Evolutionary conservation across 768 basidiomycete genomes (phyloP).

Genomic region (Lactarius quietus): DNA sequence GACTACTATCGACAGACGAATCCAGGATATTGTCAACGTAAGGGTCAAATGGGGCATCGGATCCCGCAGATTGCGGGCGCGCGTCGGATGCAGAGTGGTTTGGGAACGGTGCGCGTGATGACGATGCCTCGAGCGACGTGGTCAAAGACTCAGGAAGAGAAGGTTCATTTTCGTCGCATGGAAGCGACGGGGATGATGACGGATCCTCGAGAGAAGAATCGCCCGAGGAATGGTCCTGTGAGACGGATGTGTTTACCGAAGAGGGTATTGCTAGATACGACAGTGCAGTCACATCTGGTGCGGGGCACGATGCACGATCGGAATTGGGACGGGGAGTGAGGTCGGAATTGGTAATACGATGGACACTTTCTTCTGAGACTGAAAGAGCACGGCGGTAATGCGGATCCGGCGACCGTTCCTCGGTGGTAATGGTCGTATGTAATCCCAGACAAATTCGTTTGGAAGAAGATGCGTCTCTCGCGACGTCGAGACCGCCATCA

Average conservation of each 20-base stretch:
- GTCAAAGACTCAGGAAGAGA: neutral
- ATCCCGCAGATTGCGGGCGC: neutral
- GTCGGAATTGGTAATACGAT: neutral
- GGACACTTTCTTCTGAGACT: neutral
- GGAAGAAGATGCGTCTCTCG: neutral
- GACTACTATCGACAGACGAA: slow-evolving; percentile 8
- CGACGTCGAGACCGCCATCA: neutral
- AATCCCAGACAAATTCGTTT: slow-evolving; percentile 1
- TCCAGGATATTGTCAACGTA: slow-evolving; percentile 3
- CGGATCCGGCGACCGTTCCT: neutral
- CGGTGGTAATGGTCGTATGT: neutral
- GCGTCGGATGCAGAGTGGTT: neutral
- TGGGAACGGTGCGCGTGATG: neutral
- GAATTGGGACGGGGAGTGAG: neutral
- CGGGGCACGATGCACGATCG: neutral
- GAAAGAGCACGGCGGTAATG: neutral
- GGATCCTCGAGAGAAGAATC: neutral
- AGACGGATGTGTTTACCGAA: neutral
- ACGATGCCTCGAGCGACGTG: neutral
- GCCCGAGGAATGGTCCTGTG: neutral
- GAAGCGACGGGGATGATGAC: neutral
- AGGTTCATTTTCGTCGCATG: neutral
- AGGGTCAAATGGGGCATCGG: neutral
- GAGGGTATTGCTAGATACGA: neutral
- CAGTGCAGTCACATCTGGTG: neutral